phyloP scores from a whole-genome alignment of 768 basidiomycete genomes.

The Mycena leptocephala region DNA sequence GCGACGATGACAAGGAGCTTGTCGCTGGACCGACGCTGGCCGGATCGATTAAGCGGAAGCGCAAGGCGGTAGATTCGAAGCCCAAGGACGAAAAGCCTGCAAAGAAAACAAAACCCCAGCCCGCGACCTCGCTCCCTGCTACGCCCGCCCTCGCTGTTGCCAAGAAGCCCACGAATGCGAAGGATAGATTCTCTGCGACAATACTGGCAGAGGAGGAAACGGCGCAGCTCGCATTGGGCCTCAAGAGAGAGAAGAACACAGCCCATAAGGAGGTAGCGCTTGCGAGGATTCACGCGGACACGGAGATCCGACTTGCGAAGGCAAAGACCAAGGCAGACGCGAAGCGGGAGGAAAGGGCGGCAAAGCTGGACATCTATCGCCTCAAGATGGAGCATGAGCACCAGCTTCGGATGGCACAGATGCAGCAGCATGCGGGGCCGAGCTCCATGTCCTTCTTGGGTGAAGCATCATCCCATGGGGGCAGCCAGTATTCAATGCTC shows the following conservation, averaged over 20 bases:
- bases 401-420: slow-evolving; percentile 22
- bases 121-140: not conserved
- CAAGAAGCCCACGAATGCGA: not conserved
- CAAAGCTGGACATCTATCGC: slow-evolving; percentile 31
- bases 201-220: slow-evolving; percentile 22
- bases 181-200: slow-evolving; percentile 2
- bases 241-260: not conserved
- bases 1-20: not conserved
- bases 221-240: not conserved
- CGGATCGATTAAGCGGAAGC: not conserved
- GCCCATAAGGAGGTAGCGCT: not conserved
- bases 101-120: slow-evolving; percentile 12
- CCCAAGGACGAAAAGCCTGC: not conserved
- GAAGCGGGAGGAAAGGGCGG: not conserved
- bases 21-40: not conserved
- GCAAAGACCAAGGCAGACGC: not conserved
- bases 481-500: not conserved
- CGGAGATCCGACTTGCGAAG: not conserved
- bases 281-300: not conserved
- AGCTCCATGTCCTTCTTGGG: not conserved
- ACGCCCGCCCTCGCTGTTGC: not conserved
- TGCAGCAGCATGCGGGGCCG: not conserved
- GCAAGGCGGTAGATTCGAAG: not conserved
- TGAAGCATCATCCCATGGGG: not conserved
- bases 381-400: slow-evolving; percentile 49